phyloP scores from a whole-genome alignment of 2,329 filamentous ascomycete species.

The Fusarium sp. region DNA sequence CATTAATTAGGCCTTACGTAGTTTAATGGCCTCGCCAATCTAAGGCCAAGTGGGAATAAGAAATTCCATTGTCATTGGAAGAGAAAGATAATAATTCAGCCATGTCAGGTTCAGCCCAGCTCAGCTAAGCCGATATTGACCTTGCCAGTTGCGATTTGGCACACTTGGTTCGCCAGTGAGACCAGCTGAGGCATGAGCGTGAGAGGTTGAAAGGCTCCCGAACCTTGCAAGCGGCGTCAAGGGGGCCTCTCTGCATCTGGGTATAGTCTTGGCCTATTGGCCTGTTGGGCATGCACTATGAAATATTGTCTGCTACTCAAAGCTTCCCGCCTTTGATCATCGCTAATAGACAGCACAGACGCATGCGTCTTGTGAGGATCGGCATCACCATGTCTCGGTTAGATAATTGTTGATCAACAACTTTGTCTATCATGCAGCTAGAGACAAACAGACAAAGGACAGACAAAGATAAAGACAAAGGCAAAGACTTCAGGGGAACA shows the following conservation, averaged over 20 bases:
- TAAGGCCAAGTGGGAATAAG: conserved; percentile 5
- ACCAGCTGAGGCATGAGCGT: conserved; percentile 23
- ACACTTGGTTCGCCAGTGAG: conserved; percentile 18
- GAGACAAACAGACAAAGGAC: background rate
- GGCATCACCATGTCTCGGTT: background rate
- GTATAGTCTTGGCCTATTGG: conserved; percentile 20
- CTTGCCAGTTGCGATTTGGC: conserved; percentile 23
- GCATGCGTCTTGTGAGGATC: conserved; percentile 11
- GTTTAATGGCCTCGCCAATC: conserved; percentile 30
- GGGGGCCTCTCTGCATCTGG: conserved; percentile 1
- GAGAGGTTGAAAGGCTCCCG: conserved; percentile 23
- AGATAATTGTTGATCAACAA: background rate
- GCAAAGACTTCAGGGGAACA: conserved; percentile 28
- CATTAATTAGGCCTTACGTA: conserved; percentile 29
- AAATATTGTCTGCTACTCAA: conserved; percentile 16
- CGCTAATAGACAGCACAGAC: conserved; percentile 12
- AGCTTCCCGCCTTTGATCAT: conserved; percentile 21
- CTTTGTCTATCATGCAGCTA: background rate
- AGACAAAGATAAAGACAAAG: conserved; percentile 13
- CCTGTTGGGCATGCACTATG: conserved; percentile 18
- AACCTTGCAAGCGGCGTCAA: conserved; percentile 27
- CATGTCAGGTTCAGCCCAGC: conserved; percentile 1
- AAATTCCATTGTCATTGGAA: conserved; percentile 18
- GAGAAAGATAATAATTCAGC: conserved; percentile 9
- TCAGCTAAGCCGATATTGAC: conserved; percentile 10